Evolutionary conservation across 352 stramenopile genomes (phyloP).

Genomic region (Pythium scleroteichum): DNA sequence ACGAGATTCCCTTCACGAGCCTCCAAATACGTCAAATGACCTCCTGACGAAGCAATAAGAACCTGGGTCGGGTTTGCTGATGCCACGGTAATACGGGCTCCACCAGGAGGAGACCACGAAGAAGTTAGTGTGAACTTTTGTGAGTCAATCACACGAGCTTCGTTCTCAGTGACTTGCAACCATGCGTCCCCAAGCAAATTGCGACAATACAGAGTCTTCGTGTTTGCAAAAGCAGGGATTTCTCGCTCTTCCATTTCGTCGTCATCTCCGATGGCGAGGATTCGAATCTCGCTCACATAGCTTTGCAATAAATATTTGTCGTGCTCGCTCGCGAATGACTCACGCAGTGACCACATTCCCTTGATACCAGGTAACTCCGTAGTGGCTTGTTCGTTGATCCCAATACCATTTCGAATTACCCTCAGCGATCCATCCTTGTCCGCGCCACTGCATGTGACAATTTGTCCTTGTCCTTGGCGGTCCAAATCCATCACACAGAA

Average conservation of each 20-base stretch:
- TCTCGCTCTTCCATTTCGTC: constrained; percentile 92
- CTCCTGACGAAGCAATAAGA: constrained; percentile 89
- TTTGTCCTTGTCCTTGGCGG: constrained; percentile 92
- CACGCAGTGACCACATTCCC: constrained; percentile 95
- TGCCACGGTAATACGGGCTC: constrained; percentile 79
- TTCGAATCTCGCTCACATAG: constrained; percentile 95
- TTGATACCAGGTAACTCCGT: constrained; percentile 97
- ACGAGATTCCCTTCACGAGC: constrained; percentile 59
- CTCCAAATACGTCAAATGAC: constrained; percentile 90
- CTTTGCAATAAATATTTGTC: constrained; percentile 96
- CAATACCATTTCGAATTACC: constrained; percentile 99
- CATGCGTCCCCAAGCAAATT: constrained; percentile 89
- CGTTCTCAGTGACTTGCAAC: constrained; percentile 94
- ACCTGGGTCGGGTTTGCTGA: constrained; percentile 91
- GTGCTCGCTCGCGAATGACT: constrained; percentile 81
- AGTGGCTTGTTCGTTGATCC: constrained; percentile 95
- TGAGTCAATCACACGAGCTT: constrained; percentile 89
- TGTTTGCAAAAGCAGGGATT: constrained; percentile 82
- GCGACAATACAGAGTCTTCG: constrained; percentile 92
- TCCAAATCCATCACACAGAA: constrained; percentile 97
- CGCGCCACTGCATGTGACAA: constrained; percentile 96
- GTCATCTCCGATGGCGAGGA: constrained; percentile 91
- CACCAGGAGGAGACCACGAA: constrained; percentile 73
- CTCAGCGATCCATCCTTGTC: constrained; percentile 95
- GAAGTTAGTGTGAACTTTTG: constrained; percentile 59